phyloP scores from a whole-genome alignment of 2,329 filamentous ascomycete species.

The Alternaria rosae region DNA sequence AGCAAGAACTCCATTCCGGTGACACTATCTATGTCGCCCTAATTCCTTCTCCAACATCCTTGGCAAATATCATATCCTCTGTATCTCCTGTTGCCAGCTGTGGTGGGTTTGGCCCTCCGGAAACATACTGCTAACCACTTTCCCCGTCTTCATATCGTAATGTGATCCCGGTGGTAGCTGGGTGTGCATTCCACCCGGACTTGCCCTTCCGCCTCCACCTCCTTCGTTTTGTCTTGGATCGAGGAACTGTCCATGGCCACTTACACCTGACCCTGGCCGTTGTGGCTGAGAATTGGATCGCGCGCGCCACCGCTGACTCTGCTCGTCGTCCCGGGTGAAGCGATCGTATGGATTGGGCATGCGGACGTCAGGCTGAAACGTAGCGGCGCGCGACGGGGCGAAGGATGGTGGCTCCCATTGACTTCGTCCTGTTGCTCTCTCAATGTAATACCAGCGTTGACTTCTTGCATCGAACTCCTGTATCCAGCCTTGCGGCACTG shows the following conservation, averaged over 20 bases:
- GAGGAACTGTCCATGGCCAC: slow-evolving; percentile 5
- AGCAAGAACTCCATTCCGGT: background rate
- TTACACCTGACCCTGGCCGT: background rate
- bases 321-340: background rate
- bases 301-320: background rate
- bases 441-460: slow-evolving; percentile 70
- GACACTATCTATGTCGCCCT: background rate
- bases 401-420: slow-evolving; percentile 63
- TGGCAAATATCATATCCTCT: slow-evolving; percentile 6
- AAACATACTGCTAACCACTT: slow-evolving; percentile 23
- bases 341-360: slow-evolving; percentile 4
- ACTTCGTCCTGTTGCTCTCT: slow-evolving; percentile 64
- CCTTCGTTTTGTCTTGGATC: slow-evolving; percentile 1
- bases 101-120: slow-evolving; percentile 15
- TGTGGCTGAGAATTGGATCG: slow-evolving; percentile 14
- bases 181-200: background rate
- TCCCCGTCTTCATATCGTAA: slow-evolving; percentile 23
- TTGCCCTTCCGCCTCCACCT: slow-evolving; percentile 5
- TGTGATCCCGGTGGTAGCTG: slow-evolving; percentile 22
- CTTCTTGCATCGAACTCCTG: slow-evolving; percentile 67
- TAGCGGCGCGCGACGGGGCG: slow-evolving; percentile 2
- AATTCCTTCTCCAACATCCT: background rate
- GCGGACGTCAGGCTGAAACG: slow-evolving; percentile 4
- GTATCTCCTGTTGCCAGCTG: slow-evolving; percentile 11
- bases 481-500: slow-evolving; percentile 60